Evolutionary conservation across 192 early-diverging fungal species (phyloP).

Genomic region (Obelidium mucronatum): DNA sequence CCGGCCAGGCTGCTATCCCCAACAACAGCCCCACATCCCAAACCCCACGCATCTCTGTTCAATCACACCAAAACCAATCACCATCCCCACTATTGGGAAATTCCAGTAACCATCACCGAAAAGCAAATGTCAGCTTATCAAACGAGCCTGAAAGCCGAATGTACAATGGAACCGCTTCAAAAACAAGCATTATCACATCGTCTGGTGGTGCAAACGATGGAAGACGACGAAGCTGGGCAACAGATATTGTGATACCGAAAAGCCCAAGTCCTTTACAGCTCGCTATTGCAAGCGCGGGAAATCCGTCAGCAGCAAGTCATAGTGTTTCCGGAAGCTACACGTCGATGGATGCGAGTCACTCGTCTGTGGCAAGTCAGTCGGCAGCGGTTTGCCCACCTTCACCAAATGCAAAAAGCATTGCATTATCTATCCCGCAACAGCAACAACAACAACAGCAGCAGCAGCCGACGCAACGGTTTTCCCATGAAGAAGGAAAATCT

Average conservation of each 20-base stretch:
- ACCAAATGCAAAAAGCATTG: too few species aligned
- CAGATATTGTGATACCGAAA: not conserved
- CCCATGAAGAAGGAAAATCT: not conserved
- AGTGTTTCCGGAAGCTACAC: not conserved
- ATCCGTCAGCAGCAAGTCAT: not conserved
- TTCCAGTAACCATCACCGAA: too few species aligned
- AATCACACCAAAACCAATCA: too few species aligned
- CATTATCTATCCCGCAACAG: conserved; percentile 15
- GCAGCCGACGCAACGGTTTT: not conserved
- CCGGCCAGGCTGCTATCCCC: too few species aligned
- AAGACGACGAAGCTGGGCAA: not conserved
- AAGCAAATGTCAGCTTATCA: too few species aligned
- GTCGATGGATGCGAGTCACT: not conserved
- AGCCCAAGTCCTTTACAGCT: not conserved
- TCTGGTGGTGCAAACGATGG: not conserved
- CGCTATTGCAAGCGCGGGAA: not conserved
- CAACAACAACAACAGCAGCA: not conserved
- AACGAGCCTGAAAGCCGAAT: too few species aligned
- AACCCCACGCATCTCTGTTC: not conserved
- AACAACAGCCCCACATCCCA: not conserved
- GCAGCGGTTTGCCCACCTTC: not conserved
- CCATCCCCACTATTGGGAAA: too few species aligned
- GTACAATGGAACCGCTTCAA: too few species aligned
- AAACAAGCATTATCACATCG: not conserved
- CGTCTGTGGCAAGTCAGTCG: not conserved